A percentile compares a stretch with the other conserved stretches of the same genome.
These are phyloP conservation scores for Verticillium tricorpus DNA, from an alignment of 2,329 filamentous ascomycete genomes.

Conservation along the genomic window DNA sequence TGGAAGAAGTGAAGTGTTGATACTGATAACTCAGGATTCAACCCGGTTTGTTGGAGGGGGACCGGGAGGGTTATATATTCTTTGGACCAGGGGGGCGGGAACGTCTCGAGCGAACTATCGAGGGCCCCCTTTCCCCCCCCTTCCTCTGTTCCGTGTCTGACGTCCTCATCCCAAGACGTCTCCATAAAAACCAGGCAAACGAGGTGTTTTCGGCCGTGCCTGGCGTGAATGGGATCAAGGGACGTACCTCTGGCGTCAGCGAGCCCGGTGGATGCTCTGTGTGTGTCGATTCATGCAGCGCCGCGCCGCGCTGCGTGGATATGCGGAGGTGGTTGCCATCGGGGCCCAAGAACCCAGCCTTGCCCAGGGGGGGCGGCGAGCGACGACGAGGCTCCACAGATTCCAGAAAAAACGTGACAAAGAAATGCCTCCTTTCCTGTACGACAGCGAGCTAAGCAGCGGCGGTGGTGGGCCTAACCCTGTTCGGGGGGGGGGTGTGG, in stretches of 20 bases:
- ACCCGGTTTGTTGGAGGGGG: background rate
- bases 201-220: slow-evolving; percentile 4
- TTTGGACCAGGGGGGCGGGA: background rate
- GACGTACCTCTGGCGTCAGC: slow-evolving; percentile 3
- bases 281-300: slow-evolving; percentile 1
- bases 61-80: background rate
- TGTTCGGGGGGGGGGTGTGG: background rate
- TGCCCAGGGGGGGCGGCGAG: background rate
- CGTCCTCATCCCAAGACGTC: background rate
- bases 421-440: background rate
- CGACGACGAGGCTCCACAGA: background rate
- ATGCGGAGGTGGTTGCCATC: slow-evolving; percentile 1
- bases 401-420: background rate
- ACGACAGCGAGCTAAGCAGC: background rate
- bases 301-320: background rate
- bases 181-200: slow-evolving; percentile 16
- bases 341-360: background rate
- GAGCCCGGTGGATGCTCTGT: background rate
- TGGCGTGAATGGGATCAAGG: background rate
- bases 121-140: background rate
- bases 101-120: background rate
- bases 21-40: background rate
- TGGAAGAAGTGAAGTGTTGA: background rate
- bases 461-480: background rate
- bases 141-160: background rate